Evolutionary conservation across 2,329 filamentous ascomycete genomes (phyloP).

Genomic region (Stagonosporopsis chrysanthemi): DNA sequence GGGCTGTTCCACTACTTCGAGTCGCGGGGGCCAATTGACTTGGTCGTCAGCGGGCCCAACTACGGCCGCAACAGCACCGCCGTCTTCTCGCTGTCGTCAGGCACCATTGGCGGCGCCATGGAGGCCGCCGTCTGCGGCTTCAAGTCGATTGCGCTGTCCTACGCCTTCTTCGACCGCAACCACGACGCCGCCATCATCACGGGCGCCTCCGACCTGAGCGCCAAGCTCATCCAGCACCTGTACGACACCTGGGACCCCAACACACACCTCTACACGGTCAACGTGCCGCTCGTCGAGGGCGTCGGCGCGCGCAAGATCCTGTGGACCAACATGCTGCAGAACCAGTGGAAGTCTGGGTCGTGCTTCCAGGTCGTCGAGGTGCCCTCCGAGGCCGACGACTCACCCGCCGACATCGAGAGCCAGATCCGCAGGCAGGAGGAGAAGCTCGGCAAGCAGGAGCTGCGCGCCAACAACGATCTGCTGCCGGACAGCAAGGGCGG

Average conservation of each 20-base stretch:
- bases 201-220: slow-evolving; percentile 75
- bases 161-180: slow-evolving; percentile 85
- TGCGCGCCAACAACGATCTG: slow-evolving; percentile 34
- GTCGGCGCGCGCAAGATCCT: slow-evolving; percentile 75
- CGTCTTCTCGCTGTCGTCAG: slow-evolving; percentile 58
- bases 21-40: slow-evolving; percentile 53
- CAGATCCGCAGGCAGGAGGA: slow-evolving; percentile 72
- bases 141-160: slow-evolving; percentile 80
- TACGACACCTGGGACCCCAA: slow-evolving; percentile 73
- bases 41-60: slow-evolving; percentile 60
- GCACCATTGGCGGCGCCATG: slow-evolving; percentile 59
- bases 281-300: slow-evolving; percentile 83
- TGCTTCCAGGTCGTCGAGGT: slow-evolving; percentile 85
- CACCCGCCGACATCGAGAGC: slow-evolving; percentile 72
- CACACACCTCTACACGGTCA: slow-evolving; percentile 88
- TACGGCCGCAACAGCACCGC: slow-evolving; percentile 60
- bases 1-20: slow-evolving; percentile 58
- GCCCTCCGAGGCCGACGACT: slow-evolving; percentile 65
- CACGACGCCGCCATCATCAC: slow-evolving; percentile 84
- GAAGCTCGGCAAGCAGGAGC: slow-evolving; percentile 54
- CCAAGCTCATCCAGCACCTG: slow-evolving; percentile 80
- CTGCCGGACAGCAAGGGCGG: slow-evolving; percentile 28
- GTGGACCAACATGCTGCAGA: slow-evolving; percentile 89
- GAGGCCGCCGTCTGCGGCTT: slow-evolving; percentile 58
- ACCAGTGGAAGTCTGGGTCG: slow-evolving; percentile 83